Evolutionary conservation across 495 filamentous ascomycete genomes (phyloP).

Genomic region (Hyaloscypha bicolor): DNA sequence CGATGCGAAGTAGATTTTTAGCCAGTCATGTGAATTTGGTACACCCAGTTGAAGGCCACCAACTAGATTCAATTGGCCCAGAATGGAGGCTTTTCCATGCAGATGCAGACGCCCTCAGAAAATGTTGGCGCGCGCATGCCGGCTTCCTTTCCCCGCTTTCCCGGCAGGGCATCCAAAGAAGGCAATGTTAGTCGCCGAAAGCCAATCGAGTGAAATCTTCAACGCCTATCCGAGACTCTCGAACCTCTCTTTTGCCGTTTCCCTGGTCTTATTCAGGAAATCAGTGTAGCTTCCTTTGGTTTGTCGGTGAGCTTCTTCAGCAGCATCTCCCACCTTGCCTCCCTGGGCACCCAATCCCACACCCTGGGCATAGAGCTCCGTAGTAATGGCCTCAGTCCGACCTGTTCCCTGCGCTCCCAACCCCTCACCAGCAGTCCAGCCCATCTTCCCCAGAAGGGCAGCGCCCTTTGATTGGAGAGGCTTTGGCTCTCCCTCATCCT

Average conservation of each 20-base stretch:
- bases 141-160: background rate
- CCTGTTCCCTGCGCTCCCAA: slow-evolving; percentile 81
- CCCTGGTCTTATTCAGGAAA: slow-evolving; percentile 77
- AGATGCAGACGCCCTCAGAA: background rate
- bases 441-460: slow-evolving; percentile 86
- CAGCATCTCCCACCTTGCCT: slow-evolving; percentile 80
- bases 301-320: slow-evolving; percentile 73
- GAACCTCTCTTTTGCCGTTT: slow-evolving; percentile 79
- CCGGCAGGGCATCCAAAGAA: background rate
- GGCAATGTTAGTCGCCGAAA: background rate
- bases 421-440: slow-evolving; percentile 79
- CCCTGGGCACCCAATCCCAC: slow-evolving; percentile 87
- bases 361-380: slow-evolving; percentile 78
- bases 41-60: background rate
- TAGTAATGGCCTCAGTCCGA: slow-evolving; percentile 73
- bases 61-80: background rate
- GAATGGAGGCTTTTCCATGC: background rate
- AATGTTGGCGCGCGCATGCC: background rate
- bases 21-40: background rate
- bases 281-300: slow-evolving; percentile 70
- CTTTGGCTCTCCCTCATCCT: slow-evolving; percentile 26
- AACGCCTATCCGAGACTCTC: slow-evolving; percentile 42
- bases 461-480: slow-evolving; percentile 76
- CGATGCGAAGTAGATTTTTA: background rate
- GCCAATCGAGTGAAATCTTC: background rate